These are phyloP conservation scores for Fibroporia radiculosa DNA, from an alignment of 768 basidiomycete genomes.

Conservation along the genomic window DNA sequence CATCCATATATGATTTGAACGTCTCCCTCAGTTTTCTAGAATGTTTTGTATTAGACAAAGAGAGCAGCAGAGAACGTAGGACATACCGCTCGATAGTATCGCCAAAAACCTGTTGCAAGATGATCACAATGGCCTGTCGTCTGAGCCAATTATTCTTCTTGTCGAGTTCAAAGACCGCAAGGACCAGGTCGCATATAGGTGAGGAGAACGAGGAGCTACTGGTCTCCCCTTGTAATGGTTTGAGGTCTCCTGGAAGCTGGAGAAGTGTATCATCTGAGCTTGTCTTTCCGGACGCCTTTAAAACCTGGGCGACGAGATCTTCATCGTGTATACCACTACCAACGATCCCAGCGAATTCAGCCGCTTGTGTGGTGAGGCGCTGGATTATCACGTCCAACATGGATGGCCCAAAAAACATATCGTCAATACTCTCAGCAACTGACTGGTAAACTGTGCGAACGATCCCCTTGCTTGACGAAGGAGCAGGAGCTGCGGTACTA, in stretches of 20 bases:
- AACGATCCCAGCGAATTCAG: constrained; percentile 79
- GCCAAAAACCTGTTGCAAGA: constrained; percentile 91
- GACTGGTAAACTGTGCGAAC: constrained; percentile 87
- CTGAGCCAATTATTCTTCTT: constrained; percentile 96
- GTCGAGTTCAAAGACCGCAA: constrained; percentile 91
- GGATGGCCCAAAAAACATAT: constrained; percentile 93
- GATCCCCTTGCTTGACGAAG: constrained; percentile 54
- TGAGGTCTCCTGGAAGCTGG: constrained; percentile 70
- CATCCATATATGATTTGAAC: constrained; percentile 54
- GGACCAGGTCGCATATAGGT: constrained; percentile 88
- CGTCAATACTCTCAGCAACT: constrained; percentile 92
- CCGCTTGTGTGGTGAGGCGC: constrained; percentile 82
- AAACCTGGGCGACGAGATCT: constrained; percentile 73
- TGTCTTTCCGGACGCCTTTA: constrained; percentile 60
- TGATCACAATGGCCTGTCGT: constrained; percentile 91
- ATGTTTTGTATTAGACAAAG: not conserved
- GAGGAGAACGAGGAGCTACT: constrained; percentile 85
- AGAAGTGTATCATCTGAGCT: constrained; percentile 63
- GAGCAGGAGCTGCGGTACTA: constrained; percentile 30
- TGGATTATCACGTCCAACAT: constrained; percentile 95
- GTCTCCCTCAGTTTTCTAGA: constrained; percentile 83
- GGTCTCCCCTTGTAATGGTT: constrained; percentile 80
- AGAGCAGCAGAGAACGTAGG: not conserved
- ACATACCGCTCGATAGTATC: constrained; percentile 90
- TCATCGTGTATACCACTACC: constrained; percentile 77